Percentiles rank a stretch among this genome's conserved stretches.
Evolutionary conservation across 192 early-diverging fungal genomes (phyloP).

Genomic region (Dissophora globulifera): DNA sequence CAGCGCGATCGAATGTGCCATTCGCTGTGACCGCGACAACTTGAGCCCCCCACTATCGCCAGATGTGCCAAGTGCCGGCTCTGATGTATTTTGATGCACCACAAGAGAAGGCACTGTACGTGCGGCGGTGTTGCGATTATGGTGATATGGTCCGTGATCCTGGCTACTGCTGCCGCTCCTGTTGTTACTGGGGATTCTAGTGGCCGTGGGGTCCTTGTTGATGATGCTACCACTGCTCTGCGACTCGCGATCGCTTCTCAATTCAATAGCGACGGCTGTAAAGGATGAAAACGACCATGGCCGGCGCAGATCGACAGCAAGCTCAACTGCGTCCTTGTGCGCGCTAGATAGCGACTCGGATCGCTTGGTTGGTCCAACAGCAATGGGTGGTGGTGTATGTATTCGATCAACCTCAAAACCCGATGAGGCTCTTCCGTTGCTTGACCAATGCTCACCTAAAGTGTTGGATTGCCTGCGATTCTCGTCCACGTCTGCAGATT

Average conservation of each 20-base stretch:
- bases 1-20: constrained; percentile 7
- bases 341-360: constrained; percentile 6
- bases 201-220: neutral
- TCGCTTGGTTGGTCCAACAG: neutral
- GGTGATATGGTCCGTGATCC: neutral
- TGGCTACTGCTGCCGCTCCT: neutral
- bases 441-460: neutral
- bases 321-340: constrained; percentile 12
- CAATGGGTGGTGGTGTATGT: neutral
- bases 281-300: constrained; percentile 27
- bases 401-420: neutral
- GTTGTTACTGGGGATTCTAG: neutral
- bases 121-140: neutral
- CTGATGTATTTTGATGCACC: too few relatives aligned
- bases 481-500: neutral
- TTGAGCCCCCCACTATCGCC: too few relatives aligned
- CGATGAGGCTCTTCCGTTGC: too few relatives aligned
- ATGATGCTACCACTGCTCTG: neutral
- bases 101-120: too few relatives aligned
- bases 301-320: constrained; percentile 12
- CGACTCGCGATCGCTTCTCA: constrained; percentile 15
- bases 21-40: neutral
- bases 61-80: too few relatives aligned
- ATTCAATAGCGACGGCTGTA: constrained; percentile 41
- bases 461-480: neutral